phyloP scores from a whole-genome alignment of 2,329 filamentous ascomycete genomes.

The Dryadomyces quercus-mongolicae region DNA sequence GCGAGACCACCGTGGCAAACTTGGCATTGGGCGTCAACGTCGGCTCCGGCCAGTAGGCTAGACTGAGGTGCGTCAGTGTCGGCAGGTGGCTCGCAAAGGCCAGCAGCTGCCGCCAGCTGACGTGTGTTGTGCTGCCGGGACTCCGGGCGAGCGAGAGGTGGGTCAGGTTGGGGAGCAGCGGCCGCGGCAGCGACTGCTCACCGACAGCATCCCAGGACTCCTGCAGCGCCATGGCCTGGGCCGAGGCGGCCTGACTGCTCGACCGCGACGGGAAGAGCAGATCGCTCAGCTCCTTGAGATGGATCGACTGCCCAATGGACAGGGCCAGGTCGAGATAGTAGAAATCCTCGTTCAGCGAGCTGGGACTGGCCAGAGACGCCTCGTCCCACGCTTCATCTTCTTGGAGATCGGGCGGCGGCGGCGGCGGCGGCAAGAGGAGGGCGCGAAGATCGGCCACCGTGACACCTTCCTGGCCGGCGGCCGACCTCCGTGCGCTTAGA shows the following conservation, averaged over 20 bases:
- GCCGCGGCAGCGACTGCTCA: conserved; percentile 19
- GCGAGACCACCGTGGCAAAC: conserved; percentile 31
- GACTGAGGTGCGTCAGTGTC: conserved; percentile 45
- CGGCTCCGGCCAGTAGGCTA: conserved; percentile 51
- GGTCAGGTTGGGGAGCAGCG: conserved; percentile 43
- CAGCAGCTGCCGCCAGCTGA: conserved; percentile 43
- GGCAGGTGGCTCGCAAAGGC: conserved; percentile 38
- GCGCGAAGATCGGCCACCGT: conserved; percentile 36
- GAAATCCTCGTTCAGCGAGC: conserved; percentile 31
- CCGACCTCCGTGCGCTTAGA: conserved; percentile 29
- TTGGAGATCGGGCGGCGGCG: too few species aligned
- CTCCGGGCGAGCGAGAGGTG: conserved; percentile 46
- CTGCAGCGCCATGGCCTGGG: conserved; percentile 18
- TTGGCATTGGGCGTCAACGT: conserved; percentile 43
- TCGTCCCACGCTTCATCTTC: conserved; percentile 16
- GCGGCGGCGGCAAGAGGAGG: conserved; percentile 29
- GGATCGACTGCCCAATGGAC: conserved; percentile 37
- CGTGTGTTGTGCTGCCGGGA: conserved; percentile 14
- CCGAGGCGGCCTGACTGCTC: not conserved
- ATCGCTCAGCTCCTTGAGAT: conserved; percentile 37
- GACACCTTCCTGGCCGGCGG: conserved; percentile 23
- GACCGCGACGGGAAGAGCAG: conserved; percentile 28
- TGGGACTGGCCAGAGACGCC: conserved; percentile 11
- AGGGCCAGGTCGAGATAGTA: conserved; percentile 41
- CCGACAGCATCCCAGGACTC: conserved; percentile 39